Conservation (phyloP, 176 grass and related monocot species). For the Aegilops speltoides region DNA sequence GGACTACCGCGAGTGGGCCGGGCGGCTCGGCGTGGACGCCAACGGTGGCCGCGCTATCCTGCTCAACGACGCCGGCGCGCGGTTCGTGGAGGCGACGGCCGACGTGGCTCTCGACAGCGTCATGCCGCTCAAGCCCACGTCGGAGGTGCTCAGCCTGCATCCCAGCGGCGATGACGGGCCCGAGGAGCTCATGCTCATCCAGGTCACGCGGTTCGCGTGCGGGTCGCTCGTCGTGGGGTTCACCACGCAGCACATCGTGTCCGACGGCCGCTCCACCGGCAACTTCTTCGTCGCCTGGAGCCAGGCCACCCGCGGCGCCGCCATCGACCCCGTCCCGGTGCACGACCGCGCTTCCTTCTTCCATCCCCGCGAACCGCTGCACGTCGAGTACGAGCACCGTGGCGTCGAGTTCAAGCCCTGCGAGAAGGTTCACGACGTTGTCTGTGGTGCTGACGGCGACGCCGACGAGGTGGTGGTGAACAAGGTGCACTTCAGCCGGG, state of each 20-base stretch:
- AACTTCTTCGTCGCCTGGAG: conserved; percentile 37
- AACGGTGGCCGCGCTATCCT: conserved; percentile 1
- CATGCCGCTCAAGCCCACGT: neutral
- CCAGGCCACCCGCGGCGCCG: conserved; percentile 34
- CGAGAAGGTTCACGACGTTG: neutral
- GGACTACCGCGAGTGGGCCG: conserved; percentile 37
- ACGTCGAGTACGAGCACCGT: conserved; percentile 30
- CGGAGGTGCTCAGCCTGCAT: neutral
- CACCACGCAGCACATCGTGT: conserved; percentile 30
- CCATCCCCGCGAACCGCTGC: neutral
- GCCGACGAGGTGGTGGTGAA: conserved; percentile 22
- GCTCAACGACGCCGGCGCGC: conserved; percentile 33
- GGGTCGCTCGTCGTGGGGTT: conserved; percentile 22
- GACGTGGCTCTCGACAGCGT: neutral
- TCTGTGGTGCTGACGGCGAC: neutral
- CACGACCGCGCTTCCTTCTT: conserved; percentile 33
- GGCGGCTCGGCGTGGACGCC: conserved; percentile 6
- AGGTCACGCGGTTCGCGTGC: conserved; percentile 29
- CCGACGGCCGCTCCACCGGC: conserved; percentile 26
- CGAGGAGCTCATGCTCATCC: conserved; percentile 16
- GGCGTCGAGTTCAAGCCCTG: conserved; percentile 32
- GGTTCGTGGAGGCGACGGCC: conserved; percentile 25
- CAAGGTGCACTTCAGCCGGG: conserved; percentile 23
- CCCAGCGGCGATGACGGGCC: neutral
- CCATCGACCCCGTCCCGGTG: conserved; percentile 10